Evolutionary conservation across 768 basidiomycete genomes (phyloP).

Genomic region (Boletus pseudo-olivaceus): DNA sequence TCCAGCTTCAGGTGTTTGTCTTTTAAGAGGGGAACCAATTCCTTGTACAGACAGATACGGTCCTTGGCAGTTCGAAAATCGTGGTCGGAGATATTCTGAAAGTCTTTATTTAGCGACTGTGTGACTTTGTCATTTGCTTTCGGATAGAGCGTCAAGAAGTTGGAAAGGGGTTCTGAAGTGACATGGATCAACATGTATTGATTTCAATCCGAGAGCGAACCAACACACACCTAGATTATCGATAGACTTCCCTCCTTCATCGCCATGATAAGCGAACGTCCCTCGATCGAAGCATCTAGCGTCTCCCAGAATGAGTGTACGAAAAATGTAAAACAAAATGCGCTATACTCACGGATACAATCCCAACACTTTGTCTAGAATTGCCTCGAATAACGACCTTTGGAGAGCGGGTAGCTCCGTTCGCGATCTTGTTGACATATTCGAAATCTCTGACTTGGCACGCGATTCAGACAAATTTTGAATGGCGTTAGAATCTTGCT

Average conservation of each 20-base stretch:
- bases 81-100: slow-evolving; percentile 1
- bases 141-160: slow-evolving; percentile 9
- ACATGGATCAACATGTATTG: neutral
- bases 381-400: slow-evolving; percentile 22
- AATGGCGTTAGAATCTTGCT: slow-evolving; percentile 6
- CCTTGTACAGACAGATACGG: slow-evolving; percentile 10
- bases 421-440: neutral
- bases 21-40: neutral
- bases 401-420: slow-evolving; percentile 4
- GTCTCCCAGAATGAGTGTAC: neutral
- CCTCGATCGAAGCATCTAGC: slow-evolving; percentile 16
- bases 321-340: neutral
- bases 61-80: slow-evolving; percentile 17
- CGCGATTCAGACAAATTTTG: neutral
- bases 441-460: neutral
- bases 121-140: slow-evolving; percentile 1
- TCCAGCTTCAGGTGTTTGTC: neutral
- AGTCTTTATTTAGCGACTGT: neutral
- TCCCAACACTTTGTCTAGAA: slow-evolving; percentile 20
- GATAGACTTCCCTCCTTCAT: neutral
- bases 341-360: slow-evolving; percentile 24
- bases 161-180: slow-evolving; percentile 8
- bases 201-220: neutral
- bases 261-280: slow-evolving; percentile 3
- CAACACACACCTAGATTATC: slow-evolving; percentile 4